These are phyloP conservation scores for Neohortaea acidophila DNA, from an alignment of 495 filamentous ascomycete genomes.

Conservation along the genomic window DNA sequence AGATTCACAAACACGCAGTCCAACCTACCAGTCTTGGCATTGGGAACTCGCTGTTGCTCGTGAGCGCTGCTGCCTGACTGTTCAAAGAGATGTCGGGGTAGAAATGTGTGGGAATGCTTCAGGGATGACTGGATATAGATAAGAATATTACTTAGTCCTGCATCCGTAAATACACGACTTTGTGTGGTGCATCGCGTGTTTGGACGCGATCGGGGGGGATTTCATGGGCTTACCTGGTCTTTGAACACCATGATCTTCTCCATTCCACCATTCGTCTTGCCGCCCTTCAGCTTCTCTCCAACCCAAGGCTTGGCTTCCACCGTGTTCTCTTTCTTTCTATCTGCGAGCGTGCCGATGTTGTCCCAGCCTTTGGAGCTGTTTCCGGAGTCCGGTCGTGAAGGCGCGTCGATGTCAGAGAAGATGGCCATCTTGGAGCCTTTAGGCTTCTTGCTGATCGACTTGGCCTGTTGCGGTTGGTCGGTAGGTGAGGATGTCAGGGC, in stretches of 20 bases:
- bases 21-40: slow-evolving; percentile 58
- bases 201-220: slow-evolving; percentile 15
- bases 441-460: slow-evolving; percentile 41
- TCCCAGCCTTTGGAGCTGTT: slow-evolving; percentile 63
- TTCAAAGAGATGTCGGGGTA: slow-evolving; percentile 1
- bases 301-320: slow-evolving; percentile 80
- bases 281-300: slow-evolving; percentile 77
- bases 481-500: slow-evolving; percentile 30
- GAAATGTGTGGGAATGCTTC: slow-evolving; percentile 21
- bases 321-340: slow-evolving; percentile 87
- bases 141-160: slow-evolving; percentile 80
- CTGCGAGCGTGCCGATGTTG: slow-evolving; percentile 66
- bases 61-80: slow-evolving; percentile 24
- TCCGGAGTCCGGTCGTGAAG: slow-evolving; percentile 11
- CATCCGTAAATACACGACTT: slow-evolving; percentile 72
- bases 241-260: slow-evolving; percentile 87
- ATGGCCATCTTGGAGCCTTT: slow-evolving; percentile 74
- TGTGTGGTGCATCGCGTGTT: slow-evolving; percentile 20
- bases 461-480: slow-evolving; percentile 50
- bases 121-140: slow-evolving; percentile 41
- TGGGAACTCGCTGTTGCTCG: slow-evolving; percentile 30
- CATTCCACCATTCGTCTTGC: slow-evolving; percentile 55
- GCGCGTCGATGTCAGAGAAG: slow-evolving; percentile 61
- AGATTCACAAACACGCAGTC: slow-evolving; percentile 82
- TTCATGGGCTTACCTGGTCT: slow-evolving; percentile 75